These are phyloP conservation scores for Canna indica DNA, from an alignment of 176 grass and related monocot genomes.

Conservation along the genomic window DNA sequence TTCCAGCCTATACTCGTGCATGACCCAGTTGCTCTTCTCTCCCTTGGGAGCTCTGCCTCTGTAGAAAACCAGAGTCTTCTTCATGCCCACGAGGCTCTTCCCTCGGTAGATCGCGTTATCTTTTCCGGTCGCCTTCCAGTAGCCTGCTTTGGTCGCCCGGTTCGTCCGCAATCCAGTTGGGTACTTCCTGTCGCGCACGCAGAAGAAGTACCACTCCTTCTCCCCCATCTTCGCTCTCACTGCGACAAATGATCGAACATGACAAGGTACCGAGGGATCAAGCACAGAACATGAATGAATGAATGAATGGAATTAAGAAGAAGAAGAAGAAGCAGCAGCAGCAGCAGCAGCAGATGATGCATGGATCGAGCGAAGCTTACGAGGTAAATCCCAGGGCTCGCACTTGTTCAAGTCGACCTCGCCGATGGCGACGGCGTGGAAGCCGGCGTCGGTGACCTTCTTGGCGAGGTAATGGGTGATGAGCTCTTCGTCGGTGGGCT, in stretches of 20 bases:
- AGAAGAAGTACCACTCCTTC: slow-evolving; percentile 93
- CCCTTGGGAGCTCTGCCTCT: slow-evolving; percentile 69
- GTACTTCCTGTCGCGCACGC: slow-evolving; percentile 71
- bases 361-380: slow-evolving; percentile 21
- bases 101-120: slow-evolving; percentile 55
- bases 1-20: slow-evolving; percentile 73
- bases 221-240: slow-evolving; percentile 64
- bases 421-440: slow-evolving; percentile 38
- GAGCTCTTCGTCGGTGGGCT: slow-evolving; percentile 76
- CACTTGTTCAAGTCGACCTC: slow-evolving; percentile 65
- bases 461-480: slow-evolving; percentile 67
- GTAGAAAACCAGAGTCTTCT: slow-evolving; percentile 98
- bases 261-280: too few relatives aligned
- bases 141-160: slow-evolving; percentile 57
- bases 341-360: too few relatives aligned
- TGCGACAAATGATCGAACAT: not conserved
- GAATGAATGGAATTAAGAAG: too few relatives aligned
- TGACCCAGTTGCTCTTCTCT: slow-evolving; percentile 68
- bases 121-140: slow-evolving; percentile 88
- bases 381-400: slow-evolving; percentile 73
- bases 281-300: too few relatives aligned
- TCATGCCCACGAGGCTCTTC: slow-evolving; percentile 57
- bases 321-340: too few relatives aligned
- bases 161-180: slow-evolving; percentile 70
- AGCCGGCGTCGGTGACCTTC: slow-evolving; percentile 46